Evolutionary conservation across 148 eudicot genomes (phyloP).

Genomic region (Rhododendron simsii): DNA sequence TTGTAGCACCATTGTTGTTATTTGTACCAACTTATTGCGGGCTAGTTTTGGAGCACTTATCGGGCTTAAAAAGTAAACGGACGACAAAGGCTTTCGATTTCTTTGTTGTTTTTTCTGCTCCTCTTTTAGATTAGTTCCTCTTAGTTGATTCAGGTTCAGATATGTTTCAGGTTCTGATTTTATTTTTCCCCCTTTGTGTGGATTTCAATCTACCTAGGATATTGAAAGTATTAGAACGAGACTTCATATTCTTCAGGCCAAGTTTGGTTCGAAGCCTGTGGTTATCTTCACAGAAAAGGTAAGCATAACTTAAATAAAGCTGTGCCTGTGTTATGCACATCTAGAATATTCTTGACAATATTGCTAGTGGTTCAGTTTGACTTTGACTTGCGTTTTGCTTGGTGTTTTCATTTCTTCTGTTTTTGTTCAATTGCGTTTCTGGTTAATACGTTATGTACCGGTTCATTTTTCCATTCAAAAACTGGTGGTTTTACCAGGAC

Average conservation of each 20-base stretch:
- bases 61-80: neutral
- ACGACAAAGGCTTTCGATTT: neutral
- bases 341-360: neutral
- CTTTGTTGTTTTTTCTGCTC: neutral
- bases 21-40: neutral
- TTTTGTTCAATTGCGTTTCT: neutral
- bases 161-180: slow-evolving; percentile 6
- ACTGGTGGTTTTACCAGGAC: slow-evolving; percentile 45
- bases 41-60: neutral
- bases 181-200: neutral
- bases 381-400: neutral
- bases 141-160: slow-evolving; percentile 1
- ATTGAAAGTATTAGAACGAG: slow-evolving; percentile 37
- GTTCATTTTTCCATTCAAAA: neutral
- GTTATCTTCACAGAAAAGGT: slow-evolving; percentile 92
- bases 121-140: neutral
- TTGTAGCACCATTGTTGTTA: neutral
- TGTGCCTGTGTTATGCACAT: neutral
- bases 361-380: neutral
- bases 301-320: slow-evolving; percentile 11
- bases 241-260: slow-evolving; percentile 43
- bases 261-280: slow-evolving; percentile 46
- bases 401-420: neutral
- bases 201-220: slow-evolving; percentile 44
- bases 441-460: neutral